Evolutionary conservation across 768 basidiomycete species (phyloP), one percentile per base, ranked within the genome.

Genomic region (Auricularia auricula-judae): DNA sequence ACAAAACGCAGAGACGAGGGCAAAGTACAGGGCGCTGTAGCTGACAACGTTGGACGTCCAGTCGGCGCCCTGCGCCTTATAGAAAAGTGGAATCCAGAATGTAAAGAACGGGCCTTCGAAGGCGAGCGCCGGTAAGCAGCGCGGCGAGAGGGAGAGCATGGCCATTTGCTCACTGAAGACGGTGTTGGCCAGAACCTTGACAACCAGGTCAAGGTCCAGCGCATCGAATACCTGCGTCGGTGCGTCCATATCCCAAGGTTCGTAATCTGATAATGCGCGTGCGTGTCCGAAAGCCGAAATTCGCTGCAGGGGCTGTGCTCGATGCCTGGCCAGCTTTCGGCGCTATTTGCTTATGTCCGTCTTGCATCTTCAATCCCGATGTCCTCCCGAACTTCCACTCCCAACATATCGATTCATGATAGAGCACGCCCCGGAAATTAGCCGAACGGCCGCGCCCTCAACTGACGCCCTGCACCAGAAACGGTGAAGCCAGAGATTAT

Each of bases 101-200:
- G 88, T 78, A 76, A 96, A 95, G 79, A 92, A 89, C 18, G 93
- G 92, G 67, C 89, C 91, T 92, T 29, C 29, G 29, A 29, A 29
- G 69, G 33, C 23, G 36, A 21, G 58, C 36, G 35, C 3, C 39
- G 42, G 44, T 53, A 58, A 60, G 43, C 21, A 21, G 43, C 14
- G 4, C 34, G n/a, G 59, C 18, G 35, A 63, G 7, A 3, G 44
- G 53, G 42, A 18, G 59, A 54, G 18, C 53, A 58, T 47, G 39
- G 39, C 39, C 7, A 14, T 42, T n/a, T 44, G 74, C 87, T 73
- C 66, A 89, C 92, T 91, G 79, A 95, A 90, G 34, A 79, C 78
- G 1, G 93, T 95, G 71, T 89, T 82, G 58, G 80, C 75, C 64
- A 94, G 77, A 63, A 93, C 90, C 76, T 90, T 91, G 68, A 91